Conservation (phyloP, 2,329 filamentous ascomycete genomes). For the Ramularia endophylla region DNA sequence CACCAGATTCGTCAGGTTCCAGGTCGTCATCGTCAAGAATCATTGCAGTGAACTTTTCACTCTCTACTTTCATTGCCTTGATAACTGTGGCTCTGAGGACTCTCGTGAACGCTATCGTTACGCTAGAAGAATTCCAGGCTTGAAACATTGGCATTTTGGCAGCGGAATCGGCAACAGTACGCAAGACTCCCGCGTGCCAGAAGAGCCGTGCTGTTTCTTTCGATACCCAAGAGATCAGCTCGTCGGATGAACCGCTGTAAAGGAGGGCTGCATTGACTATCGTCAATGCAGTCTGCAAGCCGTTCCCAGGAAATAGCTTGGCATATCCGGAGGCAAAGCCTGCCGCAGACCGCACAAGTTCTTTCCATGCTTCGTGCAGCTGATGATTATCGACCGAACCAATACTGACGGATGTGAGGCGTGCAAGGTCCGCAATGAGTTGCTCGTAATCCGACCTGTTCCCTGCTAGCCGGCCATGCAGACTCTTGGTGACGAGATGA, state of each 20-base stretch:
- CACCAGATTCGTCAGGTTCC: slow-evolving; percentile 27
- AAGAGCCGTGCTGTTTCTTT: slow-evolving; percentile 57
- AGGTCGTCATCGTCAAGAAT: slow-evolving; percentile 32
- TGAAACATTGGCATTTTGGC: slow-evolving; percentile 39
- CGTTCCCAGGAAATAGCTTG: slow-evolving; percentile 18
- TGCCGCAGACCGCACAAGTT: slow-evolving; percentile 14
- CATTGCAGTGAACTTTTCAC: slow-evolving; percentile 15
- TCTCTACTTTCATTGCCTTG: slow-evolving; percentile 7
- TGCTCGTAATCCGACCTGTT: slow-evolving; percentile 23
- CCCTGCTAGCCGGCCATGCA: slow-evolving; percentile 18
- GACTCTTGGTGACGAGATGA: slow-evolving; percentile 3
- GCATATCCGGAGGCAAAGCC: slow-evolving; percentile 25
- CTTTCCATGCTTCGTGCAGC: background rate
- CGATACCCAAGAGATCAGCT: slow-evolving; percentile 34
- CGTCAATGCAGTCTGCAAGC: slow-evolving; percentile 7
- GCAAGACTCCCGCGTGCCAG: slow-evolving; percentile 53
- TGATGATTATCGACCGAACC: background rate
- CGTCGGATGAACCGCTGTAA: slow-evolving; percentile 15
- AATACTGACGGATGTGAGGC: slow-evolving; percentile 7
- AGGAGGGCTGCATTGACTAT: slow-evolving; percentile 20
- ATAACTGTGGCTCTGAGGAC: slow-evolving; percentile 19
- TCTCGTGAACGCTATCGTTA: slow-evolving; percentile 17
- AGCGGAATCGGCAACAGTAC: slow-evolving; percentile 48
- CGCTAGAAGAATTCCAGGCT: slow-evolving; percentile 19
- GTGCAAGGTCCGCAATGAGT: slow-evolving; percentile 18